Base-by-base conservation (phyloP, 306 rosid species). In the Carpinus viminea region DNA sequence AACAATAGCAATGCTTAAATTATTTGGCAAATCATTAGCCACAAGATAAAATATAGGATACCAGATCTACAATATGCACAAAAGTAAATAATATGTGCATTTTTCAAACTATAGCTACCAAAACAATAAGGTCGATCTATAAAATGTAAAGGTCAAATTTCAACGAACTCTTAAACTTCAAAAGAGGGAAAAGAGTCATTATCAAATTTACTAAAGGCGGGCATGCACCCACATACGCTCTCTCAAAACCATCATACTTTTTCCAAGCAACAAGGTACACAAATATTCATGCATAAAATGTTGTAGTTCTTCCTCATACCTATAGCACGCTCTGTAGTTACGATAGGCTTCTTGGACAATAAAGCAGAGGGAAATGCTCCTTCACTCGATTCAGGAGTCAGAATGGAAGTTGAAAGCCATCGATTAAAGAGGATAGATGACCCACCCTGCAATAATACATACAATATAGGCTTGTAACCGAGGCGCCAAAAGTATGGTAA, bases 321-420 rank as follows among this genome's bases (percentile, higher is more conserved):
- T 85, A 87, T 78, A 79, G 80, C 59, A 72, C 88, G 86, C 28
- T 88, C 93, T 46, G 94, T 72, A 48, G 76, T 54, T 81, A 71
- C 87, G 50, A 84, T 79, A 26, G 90, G 83, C 82, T 74, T 89
- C 41, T 79, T 81, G 20, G 93, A 90, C 85, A 88, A 82, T 46
- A 90, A 85, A 26, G 84, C 89, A 20, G 94, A 68, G 2, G 96
- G 91, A 81, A 92, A 81, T 79, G 87, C 85, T 21, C 80, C 88
- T 69, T 89, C 93, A 85, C 74, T 87, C 26, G 80, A 51, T 9
- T 70, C 90, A 24, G 91, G 88, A 57, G 86, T 79, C 54, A 87
- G 71, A 76, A 80, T 56, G 24, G 92, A 78, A 73, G 91, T 92
- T 65, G 88, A 89, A 68, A 91, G 80, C 83, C 72, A 79, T 78